These are phyloP conservation scores for Amanita rimosa DNA, from an alignment of 768 basidiomycete species.

Conservation along the genomic window DNA sequence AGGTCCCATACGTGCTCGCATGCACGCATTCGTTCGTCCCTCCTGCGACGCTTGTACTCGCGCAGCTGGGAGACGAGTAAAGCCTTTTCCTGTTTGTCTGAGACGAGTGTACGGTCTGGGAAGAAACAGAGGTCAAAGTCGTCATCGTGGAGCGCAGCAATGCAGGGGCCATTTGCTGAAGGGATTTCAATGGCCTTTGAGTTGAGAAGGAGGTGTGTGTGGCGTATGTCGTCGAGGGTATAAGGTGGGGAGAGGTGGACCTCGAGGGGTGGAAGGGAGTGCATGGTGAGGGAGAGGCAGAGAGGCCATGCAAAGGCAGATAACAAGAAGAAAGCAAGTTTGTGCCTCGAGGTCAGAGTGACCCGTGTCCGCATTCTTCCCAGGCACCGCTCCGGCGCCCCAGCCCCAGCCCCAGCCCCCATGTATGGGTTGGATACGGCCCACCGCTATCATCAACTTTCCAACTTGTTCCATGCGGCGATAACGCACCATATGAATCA, in stretches of 20 bases:
- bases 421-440: too few species aligned
- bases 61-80: conserved; percentile 25
- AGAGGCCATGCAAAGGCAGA: conserved; percentile 7
- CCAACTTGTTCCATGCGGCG: conserved; percentile 36
- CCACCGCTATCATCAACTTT: conserved; percentile 40
- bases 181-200: conserved; percentile 53
- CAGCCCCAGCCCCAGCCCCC: too few species aligned
- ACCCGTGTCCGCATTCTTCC: conserved; percentile 31
- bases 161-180: conserved; percentile 49
- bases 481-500: too few species aligned
- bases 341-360: conserved; percentile 10
- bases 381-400: conserved; percentile 33
- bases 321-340: conserved; percentile 10
- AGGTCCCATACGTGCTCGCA: conserved; percentile 39
- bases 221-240: conserved; percentile 57
- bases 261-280: conserved; percentile 32
- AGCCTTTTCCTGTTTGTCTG: conserved; percentile 32
- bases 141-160: conserved; percentile 45
- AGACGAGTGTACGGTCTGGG: conserved; percentile 25
- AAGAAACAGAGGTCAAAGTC: conserved; percentile 38
- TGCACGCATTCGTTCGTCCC: conserved; percentile 28
- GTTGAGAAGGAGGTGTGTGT: conserved; percentile 52
- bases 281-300: conserved; percentile 27
- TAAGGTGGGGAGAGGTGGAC: conserved; percentile 55
- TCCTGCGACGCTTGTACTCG: conserved; percentile 23